A percentile compares a stretch with the other conserved stretches of the same genome.
Evolutionary conservation across 2,329 filamentous ascomycete genomes (phyloP).

Genomic region (Neofusicoccum umdonicola): DNA sequence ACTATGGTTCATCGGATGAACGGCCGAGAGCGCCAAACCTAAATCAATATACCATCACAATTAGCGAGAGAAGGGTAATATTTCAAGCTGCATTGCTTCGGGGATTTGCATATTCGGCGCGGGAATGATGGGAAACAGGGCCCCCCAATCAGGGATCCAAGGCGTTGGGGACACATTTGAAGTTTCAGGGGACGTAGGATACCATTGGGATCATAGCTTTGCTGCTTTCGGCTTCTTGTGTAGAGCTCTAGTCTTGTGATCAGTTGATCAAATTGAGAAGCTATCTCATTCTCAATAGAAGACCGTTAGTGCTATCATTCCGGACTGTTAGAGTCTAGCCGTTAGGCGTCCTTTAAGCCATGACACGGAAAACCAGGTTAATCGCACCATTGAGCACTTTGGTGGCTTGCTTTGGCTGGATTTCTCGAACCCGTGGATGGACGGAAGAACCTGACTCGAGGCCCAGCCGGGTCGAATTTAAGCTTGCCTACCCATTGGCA

Average conservation of each 20-base stretch:
- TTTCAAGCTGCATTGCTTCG: background rate
- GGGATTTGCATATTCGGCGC: conserved; percentile 7
- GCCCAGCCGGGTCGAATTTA: background rate
- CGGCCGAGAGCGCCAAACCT: background rate
- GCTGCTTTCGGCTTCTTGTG: conserved; percentile 1
- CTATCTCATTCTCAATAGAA: background rate
- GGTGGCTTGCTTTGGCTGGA: background rate
- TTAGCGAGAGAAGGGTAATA: background rate
- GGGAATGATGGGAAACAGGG: background rate
- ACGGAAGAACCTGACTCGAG: background rate
- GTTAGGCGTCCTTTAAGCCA: background rate
- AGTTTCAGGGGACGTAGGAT: conserved; percentile 3
- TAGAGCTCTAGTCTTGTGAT: background rate
- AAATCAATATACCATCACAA: background rate
- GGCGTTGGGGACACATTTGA: conserved; percentile 7
- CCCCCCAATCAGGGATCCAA: background rate
- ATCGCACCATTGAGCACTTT: background rate
- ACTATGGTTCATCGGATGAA: conserved; percentile 78
- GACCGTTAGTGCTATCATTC: background rate
- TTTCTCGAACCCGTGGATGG: background rate
- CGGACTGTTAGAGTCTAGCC: too few species aligned
- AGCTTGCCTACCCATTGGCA: background rate
- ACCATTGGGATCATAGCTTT: background rate
- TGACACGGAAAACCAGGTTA: too few species aligned
- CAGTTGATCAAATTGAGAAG: background rate